phyloP scores from a whole-genome alignment of 1,284 basidiomycete genomes.

The Melampsora occidentalis region DNA sequence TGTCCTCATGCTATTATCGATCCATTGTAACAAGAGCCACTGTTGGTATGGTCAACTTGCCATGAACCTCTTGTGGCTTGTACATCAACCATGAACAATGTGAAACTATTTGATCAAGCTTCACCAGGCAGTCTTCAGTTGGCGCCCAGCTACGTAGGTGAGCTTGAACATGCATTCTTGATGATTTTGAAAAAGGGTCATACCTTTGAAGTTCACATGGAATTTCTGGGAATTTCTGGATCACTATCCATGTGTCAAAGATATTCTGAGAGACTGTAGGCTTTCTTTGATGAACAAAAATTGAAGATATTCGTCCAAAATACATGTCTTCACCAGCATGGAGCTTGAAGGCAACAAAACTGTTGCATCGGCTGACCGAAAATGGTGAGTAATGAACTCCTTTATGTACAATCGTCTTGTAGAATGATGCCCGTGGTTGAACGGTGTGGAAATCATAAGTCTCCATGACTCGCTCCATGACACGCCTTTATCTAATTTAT shows the following conservation, averaged over 20 bases:
- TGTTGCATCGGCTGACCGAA: not conserved
- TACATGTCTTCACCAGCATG: no score
- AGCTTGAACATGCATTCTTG: not conserved
- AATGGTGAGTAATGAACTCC: not conserved
- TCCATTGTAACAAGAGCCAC: no score
- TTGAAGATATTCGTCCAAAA: no score
- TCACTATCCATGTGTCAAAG: no score
- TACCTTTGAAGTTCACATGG: not conserved
- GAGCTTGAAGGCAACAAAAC: not conserved
- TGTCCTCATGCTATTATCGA: no score
- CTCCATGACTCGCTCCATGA: no score
- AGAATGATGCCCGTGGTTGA: not conserved
- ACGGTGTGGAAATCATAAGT: no score
- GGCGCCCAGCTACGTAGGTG: slow-evolving; percentile 52
- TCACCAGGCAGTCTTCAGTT: not conserved
- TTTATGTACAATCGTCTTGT: not conserved
- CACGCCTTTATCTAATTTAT: no score
- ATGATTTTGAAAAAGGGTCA: not conserved
- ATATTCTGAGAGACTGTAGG: no score
- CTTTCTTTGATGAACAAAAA: no score
- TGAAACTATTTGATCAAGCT: not conserved
- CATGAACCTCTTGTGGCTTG: not conserved
- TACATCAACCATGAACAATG: slow-evolving; percentile 32
- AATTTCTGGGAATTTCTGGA: not conserved
- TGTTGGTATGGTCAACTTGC: no score